Conservation (phyloP, 345 rosid species). For the Citrus medica region DNA sequence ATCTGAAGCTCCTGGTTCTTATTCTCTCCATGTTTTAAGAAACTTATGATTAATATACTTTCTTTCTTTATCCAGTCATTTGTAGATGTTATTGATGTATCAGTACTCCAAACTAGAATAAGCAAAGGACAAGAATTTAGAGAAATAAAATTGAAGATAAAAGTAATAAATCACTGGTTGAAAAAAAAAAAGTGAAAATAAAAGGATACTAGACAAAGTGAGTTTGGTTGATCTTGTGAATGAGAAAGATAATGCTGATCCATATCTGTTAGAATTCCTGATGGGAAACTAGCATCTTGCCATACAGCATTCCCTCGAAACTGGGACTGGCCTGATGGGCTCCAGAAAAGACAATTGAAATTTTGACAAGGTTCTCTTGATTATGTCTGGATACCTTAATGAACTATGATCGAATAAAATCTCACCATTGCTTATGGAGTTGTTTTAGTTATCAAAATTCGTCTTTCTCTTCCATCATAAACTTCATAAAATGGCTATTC, state of each 20-base stretch:
- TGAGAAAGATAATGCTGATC: neutral
- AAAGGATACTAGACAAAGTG: neutral
- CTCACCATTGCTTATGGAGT: neutral
- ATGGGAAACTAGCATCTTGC: neutral
- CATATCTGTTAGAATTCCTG: neutral
- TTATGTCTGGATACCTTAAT: neutral
- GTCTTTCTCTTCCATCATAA: neutral
- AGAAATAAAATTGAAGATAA: neutral
- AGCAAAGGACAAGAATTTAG: neutral
- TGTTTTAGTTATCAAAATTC: neutral
- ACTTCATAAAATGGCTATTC: neutral
- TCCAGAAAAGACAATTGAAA: too few relatives aligned
- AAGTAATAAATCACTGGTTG: neutral
- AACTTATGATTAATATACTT: neutral
- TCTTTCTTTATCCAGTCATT: neutral
- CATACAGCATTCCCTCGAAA: neutral
- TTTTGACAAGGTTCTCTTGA: neutral
- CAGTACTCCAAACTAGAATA: neutral
- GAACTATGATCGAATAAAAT: neutral
- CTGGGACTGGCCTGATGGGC: too few relatives aligned
- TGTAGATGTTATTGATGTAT: neutral
- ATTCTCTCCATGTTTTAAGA: neutral
- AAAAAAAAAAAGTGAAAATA: neutral
- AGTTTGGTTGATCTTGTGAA: neutral
- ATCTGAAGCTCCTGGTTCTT: neutral